Base-by-base conservation (phyloP, 1,284 basidiomycete genomes). In the Fomitiporia mediterranea region DNA sequence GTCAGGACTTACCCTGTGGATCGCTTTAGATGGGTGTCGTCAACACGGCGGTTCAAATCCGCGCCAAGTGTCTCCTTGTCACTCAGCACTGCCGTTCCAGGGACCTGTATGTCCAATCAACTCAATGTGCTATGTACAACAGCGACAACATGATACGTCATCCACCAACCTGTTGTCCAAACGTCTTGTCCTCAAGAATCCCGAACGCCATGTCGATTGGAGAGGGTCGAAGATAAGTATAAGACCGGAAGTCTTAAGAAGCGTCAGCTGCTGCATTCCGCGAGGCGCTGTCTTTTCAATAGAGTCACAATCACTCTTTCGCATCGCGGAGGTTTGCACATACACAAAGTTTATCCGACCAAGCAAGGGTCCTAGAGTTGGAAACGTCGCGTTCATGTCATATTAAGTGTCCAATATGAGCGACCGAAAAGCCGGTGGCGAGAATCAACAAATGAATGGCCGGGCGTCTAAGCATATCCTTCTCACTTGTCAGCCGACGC, bases 31-130 rank as follows among this genome's bases (percentile, higher is more conserved):
- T 37, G 28, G 9, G 21, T 21, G 39, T 53, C 23, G 4, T 2
- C 23, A n/a, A 21, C 17, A 21, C 42, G 17, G 15, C 9, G 27
- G 15, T 25, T 32, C 1, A 15, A 21, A 21, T 38, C 49, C n/a
- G n/a, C 21, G 13, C 6, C 7, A 5, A 27, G 23, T 9, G 6
- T 19, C 23, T 35, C 4, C n/a, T n/a, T n/a, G n/a, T 53, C 51
- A 11, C 44, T 51, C 27, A 57, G 51, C 15, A 57, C 39, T 3
- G 56, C 42, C 39, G 56, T 57, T n/a, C 56, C 56, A 37, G 56
- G 56, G 19, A 57, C 56, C 56, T 57, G 21, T n/a, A n/a, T n/a
- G n/a, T n/a, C n/a, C n/a, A n/a, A n/a, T n/a, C n/a, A n/a, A n/a
- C n/a, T n/a, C n/a, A n/a, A n/a, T n/a, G n/a, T n/a, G n/a, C n/a